These are phyloP conservation scores for Raphidocelis subcapitata DNA, from an alignment of 139 green algal genomes.

Conservation along the genomic window DNA sequence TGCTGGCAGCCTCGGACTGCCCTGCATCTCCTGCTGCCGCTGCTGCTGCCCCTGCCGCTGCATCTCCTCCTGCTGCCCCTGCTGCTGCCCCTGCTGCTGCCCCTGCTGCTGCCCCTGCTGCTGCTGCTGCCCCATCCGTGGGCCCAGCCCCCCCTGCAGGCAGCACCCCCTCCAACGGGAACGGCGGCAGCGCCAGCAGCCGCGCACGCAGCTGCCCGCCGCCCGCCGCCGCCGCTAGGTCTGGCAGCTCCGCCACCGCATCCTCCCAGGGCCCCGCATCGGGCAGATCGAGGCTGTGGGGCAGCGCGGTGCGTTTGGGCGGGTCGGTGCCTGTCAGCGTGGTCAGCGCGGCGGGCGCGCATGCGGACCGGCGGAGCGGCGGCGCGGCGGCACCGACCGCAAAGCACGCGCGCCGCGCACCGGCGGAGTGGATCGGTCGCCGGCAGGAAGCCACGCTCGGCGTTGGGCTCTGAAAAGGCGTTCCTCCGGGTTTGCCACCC, in stretches of 20 bases:
- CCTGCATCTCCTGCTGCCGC: neutral
- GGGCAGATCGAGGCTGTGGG: conserved; percentile 1
- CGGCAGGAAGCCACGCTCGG: too few relatives aligned
- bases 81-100: neutral
- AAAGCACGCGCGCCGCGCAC: too few relatives aligned
- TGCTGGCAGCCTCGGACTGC: neutral
- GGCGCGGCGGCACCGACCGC: too few relatives aligned
- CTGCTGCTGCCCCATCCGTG: neutral
- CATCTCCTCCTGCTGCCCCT: neutral
- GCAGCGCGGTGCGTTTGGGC: too few relatives aligned
- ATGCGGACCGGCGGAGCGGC: too few relatives aligned
- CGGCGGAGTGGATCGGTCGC: too few relatives aligned
- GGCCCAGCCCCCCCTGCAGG: neutral
- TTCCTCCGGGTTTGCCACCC: too few relatives aligned
- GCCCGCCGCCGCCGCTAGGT: conserved; percentile 6
- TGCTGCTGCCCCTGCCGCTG: conserved; percentile 4
- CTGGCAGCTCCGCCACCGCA: conserved; percentile 24
- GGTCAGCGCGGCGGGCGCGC: too few relatives aligned
- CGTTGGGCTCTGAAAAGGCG: too few relatives aligned
- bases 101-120: neutral
- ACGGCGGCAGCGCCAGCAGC: conserved; percentile 26
- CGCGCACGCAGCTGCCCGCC: neutral
- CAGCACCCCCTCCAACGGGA: conserved; percentile 19
- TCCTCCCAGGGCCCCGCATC: conserved; percentile 16
- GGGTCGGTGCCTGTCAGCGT: too few relatives aligned